A percentile compares a stretch with the other conserved stretches of the same genome.
Conservation (phyloP, 1,139 yeast species). For the Yamadazyma epiphylla region DNA sequence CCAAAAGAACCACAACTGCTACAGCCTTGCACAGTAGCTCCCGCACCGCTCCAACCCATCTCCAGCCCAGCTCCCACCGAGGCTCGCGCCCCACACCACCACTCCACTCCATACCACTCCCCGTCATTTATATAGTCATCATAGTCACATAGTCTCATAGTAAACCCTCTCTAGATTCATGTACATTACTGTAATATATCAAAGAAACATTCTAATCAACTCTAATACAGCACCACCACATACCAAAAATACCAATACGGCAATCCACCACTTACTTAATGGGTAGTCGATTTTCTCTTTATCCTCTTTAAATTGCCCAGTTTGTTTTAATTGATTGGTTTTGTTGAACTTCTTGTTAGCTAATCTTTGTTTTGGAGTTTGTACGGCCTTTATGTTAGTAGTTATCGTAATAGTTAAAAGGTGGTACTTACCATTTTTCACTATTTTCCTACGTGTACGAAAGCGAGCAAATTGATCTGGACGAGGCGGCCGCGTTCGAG, state of each 20-base stretch:
- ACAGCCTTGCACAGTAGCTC: too few relatives aligned
- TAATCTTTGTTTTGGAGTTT: constrained; percentile 79
- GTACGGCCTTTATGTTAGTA: constrained; percentile 36
- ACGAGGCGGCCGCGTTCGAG: too few relatives aligned
- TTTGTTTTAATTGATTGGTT: constrained; percentile 62
- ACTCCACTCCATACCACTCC: too few relatives aligned
- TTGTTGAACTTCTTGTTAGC: constrained; percentile 83
- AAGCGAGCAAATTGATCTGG: not conserved
- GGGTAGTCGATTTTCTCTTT: constrained; percentile 40
- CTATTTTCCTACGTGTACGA: not conserved
- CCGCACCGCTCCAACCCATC: too few relatives aligned
- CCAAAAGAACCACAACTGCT: too few relatives aligned
- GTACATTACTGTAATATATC: too few relatives aligned
- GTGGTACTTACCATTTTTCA: not conserved
- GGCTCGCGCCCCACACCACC: too few relatives aligned
- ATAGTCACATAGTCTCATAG: too few relatives aligned
- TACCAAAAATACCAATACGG: constrained; percentile 61
- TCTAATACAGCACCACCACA: constrained; percentile 84
- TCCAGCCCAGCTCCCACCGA: too few relatives aligned
- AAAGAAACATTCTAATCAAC: constrained; percentile 21
- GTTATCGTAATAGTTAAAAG: too few relatives aligned
- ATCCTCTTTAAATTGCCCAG: constrained; percentile 50
- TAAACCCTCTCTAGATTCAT: too few relatives aligned
- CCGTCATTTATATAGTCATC: too few relatives aligned
- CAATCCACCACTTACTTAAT: constrained; percentile 56